phyloP scores from a whole-genome alignment of 108 stramenopile species.

The Halocafeteria seosinensis region DNA sequence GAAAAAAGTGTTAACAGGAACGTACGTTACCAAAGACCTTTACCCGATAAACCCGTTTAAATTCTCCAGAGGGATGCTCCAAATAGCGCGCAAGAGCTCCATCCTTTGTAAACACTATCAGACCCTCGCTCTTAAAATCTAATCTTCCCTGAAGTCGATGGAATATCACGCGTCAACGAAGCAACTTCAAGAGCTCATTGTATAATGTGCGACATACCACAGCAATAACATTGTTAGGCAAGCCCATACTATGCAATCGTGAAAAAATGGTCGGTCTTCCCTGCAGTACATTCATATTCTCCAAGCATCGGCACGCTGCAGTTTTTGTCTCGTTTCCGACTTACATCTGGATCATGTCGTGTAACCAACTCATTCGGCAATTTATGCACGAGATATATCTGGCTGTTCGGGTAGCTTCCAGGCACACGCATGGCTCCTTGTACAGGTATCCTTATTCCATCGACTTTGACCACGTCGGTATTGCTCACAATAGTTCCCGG shows the following conservation, averaged over 20 bases:
- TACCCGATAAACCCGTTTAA: conserved; percentile 5
- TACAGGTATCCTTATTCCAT: no score
- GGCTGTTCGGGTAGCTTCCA: neutral
- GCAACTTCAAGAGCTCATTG: no score
- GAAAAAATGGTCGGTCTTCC: conserved; percentile 11
- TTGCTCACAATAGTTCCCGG: neutral
- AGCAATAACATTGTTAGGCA: no score
- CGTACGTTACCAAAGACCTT: conserved; percentile 1
- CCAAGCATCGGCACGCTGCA: no score
- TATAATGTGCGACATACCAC: no score
- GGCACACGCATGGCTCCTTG: neutral
- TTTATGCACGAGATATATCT: conserved; percentile 8
- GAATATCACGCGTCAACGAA: no score
- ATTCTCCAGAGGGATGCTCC: conserved; percentile 4
- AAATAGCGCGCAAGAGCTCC: conserved; percentile 8
- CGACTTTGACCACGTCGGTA: neutral
- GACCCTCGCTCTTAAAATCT: conserved; percentile 5
- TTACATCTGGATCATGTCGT: conserved; percentile 3
- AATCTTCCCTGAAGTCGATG: conserved; percentile 6
- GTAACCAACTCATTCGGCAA: conserved; percentile 7
- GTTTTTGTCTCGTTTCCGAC: no score
- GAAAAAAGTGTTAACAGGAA: neutral
- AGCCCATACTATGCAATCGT: no score
- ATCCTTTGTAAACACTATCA: conserved; percentile 10
- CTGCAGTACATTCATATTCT: no score